Base-by-base conservation (phyloP, 805 yeast species). In the Ogataea pilisensis region DNA sequence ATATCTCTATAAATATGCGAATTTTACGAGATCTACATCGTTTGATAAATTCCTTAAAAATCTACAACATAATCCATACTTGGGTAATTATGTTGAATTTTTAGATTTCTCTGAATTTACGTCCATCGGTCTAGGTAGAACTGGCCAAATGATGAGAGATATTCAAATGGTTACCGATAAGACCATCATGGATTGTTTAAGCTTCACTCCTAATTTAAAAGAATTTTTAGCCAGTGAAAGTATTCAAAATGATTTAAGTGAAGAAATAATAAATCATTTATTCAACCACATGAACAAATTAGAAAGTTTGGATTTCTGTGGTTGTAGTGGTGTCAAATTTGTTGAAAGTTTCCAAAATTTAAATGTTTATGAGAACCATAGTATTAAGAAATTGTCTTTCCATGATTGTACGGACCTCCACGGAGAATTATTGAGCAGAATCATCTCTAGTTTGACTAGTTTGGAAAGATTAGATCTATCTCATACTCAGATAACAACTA, bases 51-150 rank as follows among this genome's bases (percentile, higher is more conserved):
- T 89, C 51, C 68, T 86, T 33, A 69, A 64, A 43, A 75, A 85
- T 45, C 60, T 82, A 28, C 62, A 68, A 33, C 53, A 62, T n/a
- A 65, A 68, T 38, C 64, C 68, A 2, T 63, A 68, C 32, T 63
- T 81, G 35, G 82, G 83, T 14, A 75, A 70, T 44, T 76, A 74
- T 48, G 91, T 86, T 17, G 79, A 80, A 51, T 79, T 82, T 38
- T 74, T 90, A 51, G 96, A 89, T 65, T 90, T 89, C 54, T 85
- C 85, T 54, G 91, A 85, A 51, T 83, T 89, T 61, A 88, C 96
- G 1, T 82, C 91, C 0, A 80, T 90, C 36, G 96, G 96, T 0
- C 70, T 89, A 35, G 96, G 96, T 2, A 70, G 96, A 48, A 85
- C 96, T 0, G 87, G 85, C 9, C 75, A 82, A 51, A 89, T 89